Base-by-base conservation (phyloP, 768 basidiomycete genomes). In the Dacryopinax spathularia region DNA sequence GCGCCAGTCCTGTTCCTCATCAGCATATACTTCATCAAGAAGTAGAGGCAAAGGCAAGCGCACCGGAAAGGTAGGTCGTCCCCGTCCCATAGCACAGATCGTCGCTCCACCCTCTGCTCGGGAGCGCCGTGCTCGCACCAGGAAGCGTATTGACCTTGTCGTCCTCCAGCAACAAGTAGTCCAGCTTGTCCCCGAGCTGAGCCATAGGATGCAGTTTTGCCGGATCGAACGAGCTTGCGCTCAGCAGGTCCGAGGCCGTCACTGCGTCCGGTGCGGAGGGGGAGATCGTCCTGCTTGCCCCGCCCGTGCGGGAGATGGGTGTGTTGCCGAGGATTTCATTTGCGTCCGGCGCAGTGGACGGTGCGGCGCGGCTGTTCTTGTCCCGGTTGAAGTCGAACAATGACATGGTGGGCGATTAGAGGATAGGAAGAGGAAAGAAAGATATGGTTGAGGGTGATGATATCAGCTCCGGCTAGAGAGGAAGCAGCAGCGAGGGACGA, bases 71-170 rank as follows among this genome's bases (percentile, higher is more conserved):
- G 84, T 99, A 99, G 79, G 93, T 96, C 68, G 94, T 94, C 67
- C 96, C 96, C 70, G 94, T 97, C 72, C 96, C 96, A 77, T 98
- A 97, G 83, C 93, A 97, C 65, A 99, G 78, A 79, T 99, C 96
- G 79, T 99, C 96, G 77, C 91, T 90, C 94, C 92, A 98, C 67
- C 96, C 93, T 79, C 96, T 81, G 73, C 87, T 89, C 69, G 94
- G 93, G 68, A 99, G 83, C 64, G 94, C 93, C 65, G 89, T 92
- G 69, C 81, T 82, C 69, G 89, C 84, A 60, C 96, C 96, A 72
- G 91, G 91, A 66, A 96, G 78, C 62, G 91, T 85, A 74, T 77
- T 91, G 69, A 87, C 86, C 80, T 98, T 95, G 78, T 95, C 95
- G 75, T 99, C 96, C 67, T 98, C 95, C 64, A 99, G 82, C 69